Evolutionary conservation across 140 eudicot species (phyloP).

Genomic region (Senecio squalidus): DNA sequence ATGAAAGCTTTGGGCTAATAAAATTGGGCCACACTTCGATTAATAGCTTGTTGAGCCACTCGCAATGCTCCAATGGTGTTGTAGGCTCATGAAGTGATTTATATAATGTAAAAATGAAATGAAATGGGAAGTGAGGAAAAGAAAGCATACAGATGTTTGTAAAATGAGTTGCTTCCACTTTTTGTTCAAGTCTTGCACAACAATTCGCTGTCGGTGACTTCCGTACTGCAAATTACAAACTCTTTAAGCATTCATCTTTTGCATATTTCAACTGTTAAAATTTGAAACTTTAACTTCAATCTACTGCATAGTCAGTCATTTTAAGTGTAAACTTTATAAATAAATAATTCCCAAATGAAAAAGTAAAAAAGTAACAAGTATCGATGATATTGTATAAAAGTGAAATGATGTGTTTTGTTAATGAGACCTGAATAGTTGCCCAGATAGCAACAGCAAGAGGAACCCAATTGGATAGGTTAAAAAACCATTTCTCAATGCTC

Average conservation of each 20-base stretch:
- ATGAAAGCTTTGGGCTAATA: conserved; percentile 72
- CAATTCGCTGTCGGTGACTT: conserved; percentile 52
- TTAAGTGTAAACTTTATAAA: no score
- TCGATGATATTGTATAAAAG: no score
- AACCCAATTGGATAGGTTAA: conserved; percentile 83
- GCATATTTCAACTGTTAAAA: no score
- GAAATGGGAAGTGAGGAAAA: not conserved
- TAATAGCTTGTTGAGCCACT: conserved; percentile 96
- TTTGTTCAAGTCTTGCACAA: conserved; percentile 81
- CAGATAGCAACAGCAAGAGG: conserved; percentile 83
- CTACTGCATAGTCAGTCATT: not conserved
- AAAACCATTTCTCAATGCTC: conserved; percentile 89
- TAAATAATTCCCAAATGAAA: no score
- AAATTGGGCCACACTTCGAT: conserved; percentile 76
- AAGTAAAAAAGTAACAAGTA: no score
- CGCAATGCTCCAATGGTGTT: conserved; percentile 93
- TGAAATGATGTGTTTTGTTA: no score
- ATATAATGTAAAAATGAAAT: not conserved
- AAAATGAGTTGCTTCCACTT: conserved; percentile 80
- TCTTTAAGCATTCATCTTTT: no score
- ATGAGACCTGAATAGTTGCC: conserved; percentile 93
- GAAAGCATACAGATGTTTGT: conserved; percentile 47
- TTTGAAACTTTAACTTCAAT: no score
- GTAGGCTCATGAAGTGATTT: conserved; percentile 42
- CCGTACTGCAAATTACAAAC: conserved; percentile 68